Percentiles rank a stretch among this genome's conserved stretches.
Conservation (phyloP, 768 basidiomycete species). For the Termitomyces sp. region DNA sequence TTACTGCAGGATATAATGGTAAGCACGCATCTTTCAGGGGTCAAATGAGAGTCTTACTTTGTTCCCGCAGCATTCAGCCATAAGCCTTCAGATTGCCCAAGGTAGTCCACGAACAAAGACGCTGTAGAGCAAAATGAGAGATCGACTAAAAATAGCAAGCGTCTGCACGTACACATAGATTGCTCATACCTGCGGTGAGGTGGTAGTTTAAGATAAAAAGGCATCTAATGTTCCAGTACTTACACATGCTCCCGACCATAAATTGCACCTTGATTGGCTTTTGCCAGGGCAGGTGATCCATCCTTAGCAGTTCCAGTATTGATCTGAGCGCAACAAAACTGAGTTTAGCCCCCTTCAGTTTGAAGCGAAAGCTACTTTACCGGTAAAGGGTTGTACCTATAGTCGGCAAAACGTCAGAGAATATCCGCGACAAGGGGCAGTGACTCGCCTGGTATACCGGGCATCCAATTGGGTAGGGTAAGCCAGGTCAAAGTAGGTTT, state of each 20-base stretch:
- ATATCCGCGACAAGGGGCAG: background rate
- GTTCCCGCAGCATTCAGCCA: background rate
- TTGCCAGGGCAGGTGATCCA: too few relatives aligned
- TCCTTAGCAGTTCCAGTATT: background rate
- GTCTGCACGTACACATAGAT: background rate
- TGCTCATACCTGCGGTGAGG: background rate
- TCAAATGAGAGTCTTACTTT: background rate
- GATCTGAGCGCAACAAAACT: background rate
- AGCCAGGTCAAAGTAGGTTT: background rate
- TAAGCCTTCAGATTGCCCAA: background rate
- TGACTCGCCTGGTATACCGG: background rate
- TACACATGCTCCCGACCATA: background rate
- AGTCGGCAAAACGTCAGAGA: background rate
- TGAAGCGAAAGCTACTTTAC: background rate
- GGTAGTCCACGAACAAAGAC: background rate
- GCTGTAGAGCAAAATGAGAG: background rate
- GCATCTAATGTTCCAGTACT: background rate
- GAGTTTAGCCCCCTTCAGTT: background rate
- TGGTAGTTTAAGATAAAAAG: background rate
- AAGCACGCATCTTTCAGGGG: background rate
- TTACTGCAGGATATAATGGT: background rate
- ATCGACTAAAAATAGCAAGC: background rate
- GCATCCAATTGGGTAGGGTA: background rate
- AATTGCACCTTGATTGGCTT: background rate
- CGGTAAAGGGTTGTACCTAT: background rate